Evolutionary conservation across 2,329 filamentous ascomycete species (phyloP).

Genomic region (Magnaporthiopsis rhizophila): DNA sequence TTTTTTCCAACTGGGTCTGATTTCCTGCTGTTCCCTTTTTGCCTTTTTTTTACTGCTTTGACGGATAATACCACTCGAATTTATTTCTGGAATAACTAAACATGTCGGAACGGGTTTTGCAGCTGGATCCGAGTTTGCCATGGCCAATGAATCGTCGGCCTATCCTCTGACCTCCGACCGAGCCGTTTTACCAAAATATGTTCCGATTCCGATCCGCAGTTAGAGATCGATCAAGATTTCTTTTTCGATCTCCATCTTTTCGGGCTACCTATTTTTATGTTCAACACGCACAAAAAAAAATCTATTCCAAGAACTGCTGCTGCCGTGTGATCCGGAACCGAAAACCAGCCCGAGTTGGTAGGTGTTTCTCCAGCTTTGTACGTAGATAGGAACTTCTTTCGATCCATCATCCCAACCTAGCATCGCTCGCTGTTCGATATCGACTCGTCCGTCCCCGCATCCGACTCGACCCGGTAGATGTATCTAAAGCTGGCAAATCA

Average conservation of each 20-base stretch:
- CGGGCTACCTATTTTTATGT: background rate
- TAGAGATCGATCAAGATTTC: no score
- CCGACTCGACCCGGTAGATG: background rate
- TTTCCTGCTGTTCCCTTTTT: background rate
- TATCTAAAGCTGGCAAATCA: no score
- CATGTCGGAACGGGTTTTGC: background rate
- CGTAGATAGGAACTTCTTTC: no score
- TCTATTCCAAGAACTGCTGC: background rate
- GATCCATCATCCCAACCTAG: no score
- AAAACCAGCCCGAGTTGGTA: background rate
- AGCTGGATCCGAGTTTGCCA: background rate
- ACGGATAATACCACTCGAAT: background rate
- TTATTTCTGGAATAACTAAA: background rate
- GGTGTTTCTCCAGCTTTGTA: no score
- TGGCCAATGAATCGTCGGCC: background rate
- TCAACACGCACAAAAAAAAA: no score
- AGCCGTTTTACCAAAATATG: no score
- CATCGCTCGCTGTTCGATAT: no score
- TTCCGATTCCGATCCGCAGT: no score
- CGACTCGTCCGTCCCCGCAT: no score
- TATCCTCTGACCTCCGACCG: no score
- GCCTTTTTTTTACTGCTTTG: no score
- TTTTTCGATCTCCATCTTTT: background rate
- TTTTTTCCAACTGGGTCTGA: background rate
- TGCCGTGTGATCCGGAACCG: background rate